These are phyloP conservation scores for Entomortierella beljakovae DNA, from an alignment of 192 early-diverging fungal genomes.

Conservation along the genomic window DNA sequence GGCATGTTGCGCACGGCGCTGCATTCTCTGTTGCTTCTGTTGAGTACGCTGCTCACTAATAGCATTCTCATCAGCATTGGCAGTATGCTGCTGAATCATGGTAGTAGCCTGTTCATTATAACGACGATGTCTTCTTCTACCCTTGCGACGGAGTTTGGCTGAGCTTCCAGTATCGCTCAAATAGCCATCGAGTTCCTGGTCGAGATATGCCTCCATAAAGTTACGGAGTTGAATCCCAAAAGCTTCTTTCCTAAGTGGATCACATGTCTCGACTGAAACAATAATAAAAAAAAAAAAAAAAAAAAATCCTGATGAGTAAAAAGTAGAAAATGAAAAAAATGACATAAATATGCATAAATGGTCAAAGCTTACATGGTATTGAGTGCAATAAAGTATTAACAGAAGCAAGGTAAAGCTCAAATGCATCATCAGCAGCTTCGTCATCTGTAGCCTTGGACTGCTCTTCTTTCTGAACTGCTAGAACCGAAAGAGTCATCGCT, in stretches of 20 bases:
- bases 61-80: not conserved
- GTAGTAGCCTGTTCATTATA: conserved; percentile 17
- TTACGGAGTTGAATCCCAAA: conserved; percentile 28
- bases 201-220: conserved; percentile 25
- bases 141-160: conserved; percentile 28
- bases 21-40: conserved; percentile 24
- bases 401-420: conserved; percentile 48
- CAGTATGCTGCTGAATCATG: conserved; percentile 42
- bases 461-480: conserved; percentile 54
- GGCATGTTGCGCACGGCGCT: conserved; percentile 14
- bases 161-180: conserved; percentile 3
- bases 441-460: conserved; percentile 48
- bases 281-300: not conserved
- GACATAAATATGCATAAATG: not conserved
- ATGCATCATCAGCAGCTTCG: conserved; percentile 53
- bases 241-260: conserved; percentile 39
- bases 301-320: not conserved
- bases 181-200: not conserved
- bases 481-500: conserved; percentile 52
- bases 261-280: conserved; percentile 46
- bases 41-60: conserved; percentile 4
- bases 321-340: not conserved
- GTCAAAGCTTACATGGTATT: conserved; percentile 48
- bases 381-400: conserved; percentile 47
- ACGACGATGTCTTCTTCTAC: conserved; percentile 41